A percentile compares a stretch with the other conserved stretches of the same genome.
Evolutionary conservation across 2,329 filamentous ascomycete species (phyloP).

Genomic region (Neopestalotiopsis sp.): DNA sequence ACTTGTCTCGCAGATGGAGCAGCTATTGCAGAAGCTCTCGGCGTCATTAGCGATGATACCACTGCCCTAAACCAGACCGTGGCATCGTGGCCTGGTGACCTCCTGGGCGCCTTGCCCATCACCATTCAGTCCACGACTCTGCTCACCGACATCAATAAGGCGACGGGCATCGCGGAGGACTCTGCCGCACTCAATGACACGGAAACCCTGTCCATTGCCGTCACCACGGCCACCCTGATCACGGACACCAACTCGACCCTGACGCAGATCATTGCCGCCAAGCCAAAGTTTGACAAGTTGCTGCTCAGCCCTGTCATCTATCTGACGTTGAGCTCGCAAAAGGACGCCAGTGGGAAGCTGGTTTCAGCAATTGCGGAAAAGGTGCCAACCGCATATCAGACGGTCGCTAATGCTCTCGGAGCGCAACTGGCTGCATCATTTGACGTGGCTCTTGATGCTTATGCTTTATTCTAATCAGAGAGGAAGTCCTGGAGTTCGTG

Average conservation of each 20-base stretch:
- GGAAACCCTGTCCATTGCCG: slow-evolving; percentile 46
- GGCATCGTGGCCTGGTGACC: slow-evolving; percentile 42
- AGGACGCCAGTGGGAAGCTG: slow-evolving; percentile 45
- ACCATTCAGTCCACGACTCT: slow-evolving; percentile 43
- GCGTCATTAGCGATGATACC: slow-evolving; percentile 40
- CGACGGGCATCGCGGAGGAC: slow-evolving; percentile 41
- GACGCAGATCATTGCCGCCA: slow-evolving; percentile 42
- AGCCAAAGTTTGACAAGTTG: slow-evolving; percentile 50
- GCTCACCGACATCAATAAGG: slow-evolving; percentile 45
- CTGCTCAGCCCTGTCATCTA: slow-evolving; percentile 49
- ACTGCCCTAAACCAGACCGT: slow-evolving; percentile 41
- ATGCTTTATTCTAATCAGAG: slow-evolving; percentile 25
- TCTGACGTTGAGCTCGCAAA: slow-evolving; percentile 46
- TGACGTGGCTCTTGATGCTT: slow-evolving; percentile 41
- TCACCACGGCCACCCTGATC: slow-evolving; percentile 41
- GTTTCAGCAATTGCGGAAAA: slow-evolving; percentile 44
- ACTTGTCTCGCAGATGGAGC: slow-evolving; percentile 38
- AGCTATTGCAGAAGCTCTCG: slow-evolving; percentile 42
- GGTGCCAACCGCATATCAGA: slow-evolving; percentile 41
- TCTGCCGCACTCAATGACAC: slow-evolving; percentile 44
- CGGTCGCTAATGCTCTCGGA: slow-evolving; percentile 40
- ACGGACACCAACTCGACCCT: slow-evolving; percentile 45
- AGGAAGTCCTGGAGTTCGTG: too few species aligned
- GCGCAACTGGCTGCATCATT: slow-evolving; percentile 46
- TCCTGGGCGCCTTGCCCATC: slow-evolving; percentile 47